Base-by-base conservation (phyloP, 768 basidiomycete species). In the Kwoniella mangroviensis region DNA sequence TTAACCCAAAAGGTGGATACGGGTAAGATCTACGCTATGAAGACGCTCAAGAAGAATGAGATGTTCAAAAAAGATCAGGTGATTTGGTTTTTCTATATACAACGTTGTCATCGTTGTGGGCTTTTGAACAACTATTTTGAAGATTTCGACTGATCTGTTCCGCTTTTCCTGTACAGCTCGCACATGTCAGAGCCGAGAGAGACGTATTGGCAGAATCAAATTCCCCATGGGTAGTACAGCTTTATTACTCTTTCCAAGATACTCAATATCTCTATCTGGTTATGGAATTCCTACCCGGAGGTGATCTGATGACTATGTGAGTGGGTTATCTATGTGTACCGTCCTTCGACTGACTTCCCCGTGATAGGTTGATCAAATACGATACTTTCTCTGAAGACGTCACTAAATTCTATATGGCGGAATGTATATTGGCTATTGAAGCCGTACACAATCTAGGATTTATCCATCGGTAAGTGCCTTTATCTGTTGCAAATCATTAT, bases 21-120 rank as follows among this genome's bases (percentile, higher is more conserved):
- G 1, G 94, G 94, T 43, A 97, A 94, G 85, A 97, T 98, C 66
- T 99, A 98, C 83, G 97, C 97, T 19, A 97, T 99, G 96, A 98
- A 98, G 85, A 92, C 93, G 24, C 85, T 98, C 81, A 90, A 91
- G 84, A 99, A 99, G 86, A 91, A 91, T 59, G 97, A 98, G 83
- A 99, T 98, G 97, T 88, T 99, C 83, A 96, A 98, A 85, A 97
- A 97, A 83, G 97, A 99, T 80, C 96, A 99, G 87, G 95, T 92
- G 69, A 57, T 88, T 72, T 24, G 22, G 5, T 3, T 19, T 43
- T 43, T 62, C 60, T 11, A 12, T 42, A 63, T 13, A 17, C 24
- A 51, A 15, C 43, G 43, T 12, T 26, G 4, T 26, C 26, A 26
- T 26, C 26, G 26, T 26, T 26, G 26, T 26, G 26, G 26, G 4